phyloP scores from a whole-genome alignment of 331 rosid species.

The Malus hybrid region DNA sequence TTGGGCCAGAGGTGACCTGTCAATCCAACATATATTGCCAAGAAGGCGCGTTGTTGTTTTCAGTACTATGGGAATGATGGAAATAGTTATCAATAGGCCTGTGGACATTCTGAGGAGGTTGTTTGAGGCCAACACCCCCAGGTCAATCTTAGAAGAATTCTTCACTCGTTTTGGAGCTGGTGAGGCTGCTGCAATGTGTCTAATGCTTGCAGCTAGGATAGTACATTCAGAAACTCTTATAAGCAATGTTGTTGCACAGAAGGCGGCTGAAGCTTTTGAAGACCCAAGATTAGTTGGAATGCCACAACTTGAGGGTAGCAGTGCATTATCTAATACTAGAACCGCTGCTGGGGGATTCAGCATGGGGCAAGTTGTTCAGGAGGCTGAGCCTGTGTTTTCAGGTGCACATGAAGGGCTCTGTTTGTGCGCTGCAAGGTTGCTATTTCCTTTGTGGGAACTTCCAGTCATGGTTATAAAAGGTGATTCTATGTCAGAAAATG shows the following conservation, averaged over 20 bases:
- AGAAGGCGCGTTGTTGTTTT: constrained; percentile 84
- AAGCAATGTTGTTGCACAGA: constrained; percentile 70
- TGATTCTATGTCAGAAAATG: constrained; percentile 42
- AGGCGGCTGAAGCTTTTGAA: constrained; percentile 97
- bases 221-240: constrained; percentile 75
- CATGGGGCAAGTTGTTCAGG: constrained; percentile 99
- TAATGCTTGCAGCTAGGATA: constrained; percentile 85
- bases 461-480: constrained; percentile 77
- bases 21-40: constrained; percentile 91
- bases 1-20: constrained; percentile 95
- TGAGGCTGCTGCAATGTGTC: constrained; percentile 95
- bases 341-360: constrained; percentile 87
- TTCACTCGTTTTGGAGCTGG: constrained; percentile 94
- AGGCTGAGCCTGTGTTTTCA: constrained; percentile 96
- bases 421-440: constrained; percentile 86
- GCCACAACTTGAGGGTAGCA: constrained; percentile 93
- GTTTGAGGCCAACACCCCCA: constrained; percentile 72
- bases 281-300: constrained; percentile 95
- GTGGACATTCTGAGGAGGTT: constrained; percentile 82
- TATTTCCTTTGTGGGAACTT: constrained; percentile 95
- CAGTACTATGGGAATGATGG: constrained; percentile 99
- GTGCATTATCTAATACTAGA: constrained; percentile 74
- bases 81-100: constrained; percentile 87
- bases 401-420: constrained; percentile 98
- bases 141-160: constrained; percentile 89